Base-by-base conservation (phyloP, 352 stramenopile genomes). In the Blastocystis sp. region DNA sequence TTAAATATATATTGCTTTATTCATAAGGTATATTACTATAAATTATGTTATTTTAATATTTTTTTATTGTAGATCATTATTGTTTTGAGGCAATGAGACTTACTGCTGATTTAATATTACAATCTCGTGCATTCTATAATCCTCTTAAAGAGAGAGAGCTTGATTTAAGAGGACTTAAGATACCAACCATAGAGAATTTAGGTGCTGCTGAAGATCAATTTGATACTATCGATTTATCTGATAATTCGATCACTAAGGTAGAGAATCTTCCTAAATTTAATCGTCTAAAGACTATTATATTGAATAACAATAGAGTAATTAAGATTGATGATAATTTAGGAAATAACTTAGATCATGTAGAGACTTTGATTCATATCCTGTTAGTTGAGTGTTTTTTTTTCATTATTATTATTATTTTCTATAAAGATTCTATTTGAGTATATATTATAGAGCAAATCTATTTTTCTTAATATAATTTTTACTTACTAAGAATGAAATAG, bases 401-500 rank as follows among this genome's bases (percentile, higher is more conserved):
- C 11, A 4, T 10, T 31, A 11, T 28, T 9, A 18, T 4, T 32
- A 23, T 34, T 2, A 2, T 23, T 0, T 4, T 0, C n/a, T 54
- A 11, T 23, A 10, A 2, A 18, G 23, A 18, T 48, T 6, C 52
- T 62, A n/a, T n/a, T n/a, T n/a, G n/a, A n/a, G n/a, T n/a, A n/a
- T n/a, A n/a, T n/a, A n/a, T n/a, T n/a, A n/a, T n/a, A n/a, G n/a
- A n/a, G n/a, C n/a, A n/a, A n/a, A n/a, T n/a, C n/a, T n/a, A n/a
- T n/a, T n/a, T n/a, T n/a, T n/a, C n/a, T n/a, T n/a, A n/a, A n/a
- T n/a, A n/a, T 62, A 35, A 62, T 19, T 2, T 1, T 1, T n/a
- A 62, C 52, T 62, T 39, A 43, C 52, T 31, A 62, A 62, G 23
- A 62, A 62, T 21, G 39, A 42, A 27, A 62, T 62, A 36, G 21